These are phyloP conservation scores for bread wheat (Triticum aestivum) DNA, from an alignment of 176 grass and related monocot species.

Conservation along the genomic window IWGSC_CS_RefSeq_v2.1 NC_057808.1:12044089-12044588, in stretches of 20 bases:
- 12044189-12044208: conserved; percentile 60
- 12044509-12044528: not conserved
- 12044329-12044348: not conserved
- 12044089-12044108: conserved; percentile 38
- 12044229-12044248: conserved; percentile 31
- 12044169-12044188: conserved; percentile 33
- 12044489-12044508: not conserved
- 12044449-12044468: conserved; percentile 26
- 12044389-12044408: conserved; percentile 45
- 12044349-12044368: not conserved
- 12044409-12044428: conserved; percentile 1
- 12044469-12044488: not conserved
- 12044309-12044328: not conserved
- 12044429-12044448: not conserved
- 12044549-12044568: not conserved
- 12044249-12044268: conserved; percentile 37
- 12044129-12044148: not conserved
- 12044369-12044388: not conserved
- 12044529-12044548: not conserved
- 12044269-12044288: conserved; percentile 55
- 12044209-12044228: conserved; percentile 27
- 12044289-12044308: conserved; percentile 25
- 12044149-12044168: conserved; percentile 28
- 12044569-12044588: no score
- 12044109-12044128: conserved; percentile 33